These are phyloP conservation scores for Phlyctochytrium planicorne DNA, from an alignment of 192 early-diverging fungal genomes.

Conservation along the genomic window DNA sequence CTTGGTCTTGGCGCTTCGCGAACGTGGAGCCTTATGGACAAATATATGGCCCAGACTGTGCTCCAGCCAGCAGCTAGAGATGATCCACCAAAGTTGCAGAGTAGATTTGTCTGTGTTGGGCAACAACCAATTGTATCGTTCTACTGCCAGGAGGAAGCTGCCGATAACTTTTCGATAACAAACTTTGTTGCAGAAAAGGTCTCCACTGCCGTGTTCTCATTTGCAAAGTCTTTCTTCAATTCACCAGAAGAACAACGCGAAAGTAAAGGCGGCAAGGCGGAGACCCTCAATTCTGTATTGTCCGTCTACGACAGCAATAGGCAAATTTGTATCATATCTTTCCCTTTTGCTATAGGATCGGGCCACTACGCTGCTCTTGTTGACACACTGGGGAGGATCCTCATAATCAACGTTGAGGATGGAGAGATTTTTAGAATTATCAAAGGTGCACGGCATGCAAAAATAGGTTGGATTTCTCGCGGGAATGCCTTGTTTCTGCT, in stretches of 20 bases:
- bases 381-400: conserved; percentile 67
- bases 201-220: conserved; percentile 61
- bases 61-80: no score
- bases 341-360: no score
- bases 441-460: conserved; percentile 71
- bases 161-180: conserved; percentile 20
- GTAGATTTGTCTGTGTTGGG: background rate
- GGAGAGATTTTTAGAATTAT: conserved; percentile 68
- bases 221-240: conserved; percentile 71
- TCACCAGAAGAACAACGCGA: no score
- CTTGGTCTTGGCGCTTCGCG: no score
- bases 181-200: conserved; percentile 31
- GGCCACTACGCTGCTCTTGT: conserved; percentile 55
- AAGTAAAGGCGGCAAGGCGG: conserved; percentile 42
- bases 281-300: conserved; percentile 11
- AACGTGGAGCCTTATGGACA: no score
- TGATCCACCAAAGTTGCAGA: no score
- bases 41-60: no score
- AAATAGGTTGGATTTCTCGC: conserved; percentile 68
- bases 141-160: conserved; percentile 28
- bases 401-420: conserved; percentile 61
- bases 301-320: no score
- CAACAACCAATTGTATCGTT: conserved; percentile 37
- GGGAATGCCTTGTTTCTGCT: conserved; percentile 54
- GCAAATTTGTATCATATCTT: no score